Conservation (phyloP, 2,329 filamentous ascomycete genomes). For the Trichoderma lentiforme region DNA sequence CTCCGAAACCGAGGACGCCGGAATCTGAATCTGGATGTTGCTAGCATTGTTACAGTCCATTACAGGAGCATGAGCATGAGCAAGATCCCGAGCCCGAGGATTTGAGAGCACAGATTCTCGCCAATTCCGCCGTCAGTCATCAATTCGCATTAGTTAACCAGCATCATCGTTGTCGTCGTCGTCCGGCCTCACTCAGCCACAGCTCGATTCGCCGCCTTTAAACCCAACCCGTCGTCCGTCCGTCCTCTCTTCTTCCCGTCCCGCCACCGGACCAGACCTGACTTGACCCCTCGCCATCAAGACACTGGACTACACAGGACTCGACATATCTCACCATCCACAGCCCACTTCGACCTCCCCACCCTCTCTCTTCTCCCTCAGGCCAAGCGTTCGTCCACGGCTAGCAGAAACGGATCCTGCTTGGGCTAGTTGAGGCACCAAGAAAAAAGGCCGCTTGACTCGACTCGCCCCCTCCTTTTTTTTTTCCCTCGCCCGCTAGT, state of each 20-base stretch:
- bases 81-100: background rate
- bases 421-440: background rate
- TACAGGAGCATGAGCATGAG: background rate
- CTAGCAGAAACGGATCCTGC: conserved; percentile 10
- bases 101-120: background rate
- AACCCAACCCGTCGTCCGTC: background rate
- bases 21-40: background rate
- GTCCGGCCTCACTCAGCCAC: background rate
- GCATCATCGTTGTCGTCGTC: background rate
- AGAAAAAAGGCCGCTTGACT: conserved; percentile 3
- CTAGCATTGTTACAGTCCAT: background rate
- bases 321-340: conserved; percentile 9
- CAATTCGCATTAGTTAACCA: background rate
- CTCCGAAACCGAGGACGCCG: conserved; percentile 21
- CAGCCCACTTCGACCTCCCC: background rate
- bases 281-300: background rate
- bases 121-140: conserved; percentile 4
- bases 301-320: too few relatives aligned
- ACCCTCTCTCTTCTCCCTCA: background rate
- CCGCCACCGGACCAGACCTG: background rate
- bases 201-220: background rate
- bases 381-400: conserved; percentile 2
- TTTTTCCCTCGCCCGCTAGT: background rate
- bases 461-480: conserved; percentile 8
- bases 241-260: background rate